Evolutionary conservation across 2,329 filamentous ascomycete species (phyloP).

Genomic region (Fusarium paranaense): DNA sequence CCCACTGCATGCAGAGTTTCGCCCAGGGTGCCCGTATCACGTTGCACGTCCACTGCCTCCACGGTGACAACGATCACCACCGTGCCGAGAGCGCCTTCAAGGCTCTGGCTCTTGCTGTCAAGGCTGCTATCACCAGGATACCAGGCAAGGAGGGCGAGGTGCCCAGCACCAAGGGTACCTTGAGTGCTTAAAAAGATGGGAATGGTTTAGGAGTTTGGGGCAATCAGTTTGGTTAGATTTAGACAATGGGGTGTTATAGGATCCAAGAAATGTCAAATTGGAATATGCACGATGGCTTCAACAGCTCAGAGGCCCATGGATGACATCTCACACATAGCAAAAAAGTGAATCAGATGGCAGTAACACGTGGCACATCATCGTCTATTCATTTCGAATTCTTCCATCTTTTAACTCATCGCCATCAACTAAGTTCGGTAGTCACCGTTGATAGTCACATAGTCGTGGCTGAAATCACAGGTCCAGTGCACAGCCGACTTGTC

Average conservation of each 20-base stretch:
- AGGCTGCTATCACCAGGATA: conserved; percentile 79
- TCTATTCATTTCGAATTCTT: conserved; percentile 5
- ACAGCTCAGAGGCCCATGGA: background rate
- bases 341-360: background rate
- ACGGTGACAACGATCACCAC: conserved; percentile 95
- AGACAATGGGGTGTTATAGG: conserved; percentile 17
- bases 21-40: conserved; percentile 90
- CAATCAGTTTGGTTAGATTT: conserved; percentile 22
- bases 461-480: conserved; percentile 89
- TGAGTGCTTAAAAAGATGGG: conserved; percentile 64
- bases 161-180: conserved; percentile 94
- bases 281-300: background rate
- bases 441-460: conserved; percentile 78
- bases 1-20: conserved; percentile 94
- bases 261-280: background rate
- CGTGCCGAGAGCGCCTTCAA: conserved; percentile 97
- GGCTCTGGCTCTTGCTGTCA: conserved; percentile 88
- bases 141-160: conserved; percentile 90
- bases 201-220: conserved; percentile 39
- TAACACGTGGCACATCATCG: background rate
- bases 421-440: conserved; percentile 70
- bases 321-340: background rate
- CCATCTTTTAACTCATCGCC: background rate
- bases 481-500: conserved; percentile 78
- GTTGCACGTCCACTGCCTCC: conserved; percentile 92